Evolutionary conservation across 1,139 yeast species (phyloP), one percentile per base, ranked within the genome.

Genomic region (Yamadazyma siamensis): DNA sequence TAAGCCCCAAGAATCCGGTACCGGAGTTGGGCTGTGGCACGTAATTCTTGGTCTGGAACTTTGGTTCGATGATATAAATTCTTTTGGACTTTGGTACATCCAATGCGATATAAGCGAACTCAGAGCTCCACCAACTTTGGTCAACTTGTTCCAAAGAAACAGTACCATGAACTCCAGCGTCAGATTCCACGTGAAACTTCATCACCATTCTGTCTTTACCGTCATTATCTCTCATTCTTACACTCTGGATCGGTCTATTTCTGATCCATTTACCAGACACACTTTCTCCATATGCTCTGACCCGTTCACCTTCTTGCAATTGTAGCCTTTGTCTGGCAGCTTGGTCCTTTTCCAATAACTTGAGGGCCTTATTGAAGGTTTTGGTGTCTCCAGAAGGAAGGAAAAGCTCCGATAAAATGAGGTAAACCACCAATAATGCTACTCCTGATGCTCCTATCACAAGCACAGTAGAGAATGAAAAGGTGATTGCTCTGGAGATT

Each of bases 341-440:
- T 29, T 71, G 72, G 51, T 82, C 85, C 38, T 77, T 65, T 51
- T 88, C 89, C 21, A 87, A 75, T 46, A 85, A 61, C 21, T 77
- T 73, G 19, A 88, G 88, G 2, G 95, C 94, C 46, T 86, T 75
- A 59, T 88, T 88, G 65, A 88, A 88, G 3, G 94, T 77, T 43
- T 82, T 82, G 2, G 95, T 89, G 51, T 88, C 96, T 15, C 95
- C 95, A 0, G 94, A 80, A 6, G 96, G 96, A 34, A 89, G 72
- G 43, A 87, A 76, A 24, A 88, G 61, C 52, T 88, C 96, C 3
- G 84, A 71, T 12, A 84, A 73, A 21, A 88, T 76, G 41, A 86
- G 69, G 55, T 86, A 88, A 3, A 86, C 65, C 20, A 88, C 94
- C 17, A 87, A 65, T 1, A 84, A 62, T 0, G 80, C 77, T 7